Evolutionary conservation across 1,139 yeast genomes (phyloP), one percentile per base, ranked within the genome.

Genomic region (Debaryomyces udenii): DNA sequence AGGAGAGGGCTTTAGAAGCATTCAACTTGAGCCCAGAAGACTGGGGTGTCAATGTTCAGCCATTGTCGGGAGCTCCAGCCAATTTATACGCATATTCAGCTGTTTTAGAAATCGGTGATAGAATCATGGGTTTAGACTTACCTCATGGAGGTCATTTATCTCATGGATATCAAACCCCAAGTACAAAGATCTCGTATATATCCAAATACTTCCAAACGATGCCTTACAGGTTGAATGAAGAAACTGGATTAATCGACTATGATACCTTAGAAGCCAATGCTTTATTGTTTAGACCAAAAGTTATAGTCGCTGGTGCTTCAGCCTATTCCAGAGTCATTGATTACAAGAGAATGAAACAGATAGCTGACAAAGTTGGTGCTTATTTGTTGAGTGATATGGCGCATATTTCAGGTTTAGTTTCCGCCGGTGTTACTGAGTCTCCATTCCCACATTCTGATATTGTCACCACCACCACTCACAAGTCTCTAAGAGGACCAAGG

Each of bases 121-220:
- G 97, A 66, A 70, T 91, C 49, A 91, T 91, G 98, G 98, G 98
- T 47, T 80, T 91, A 57, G 97, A 91, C 63, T 78, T 91, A 60
- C 97, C 98, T 50, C 97, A 91, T 57, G 98, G 98, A 55, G 98
- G 98, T 44, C 98, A 91, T 66, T 79, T 91, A 62, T 87, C 96
- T 36, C 98, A 91, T 63, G 98, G 98, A 47, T 91, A 91, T 72
- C 96, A 90, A 71, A 86, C 96, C 39, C 83, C 86, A 50, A 75
- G 89, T 44, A 79, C 91, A 49, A 91, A 91, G 76, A 90, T 91
- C 55, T 87, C 96, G 14, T 89, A 80, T 57, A 84, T 91, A 49
- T 90, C 97, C 38, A 91, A 89, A 59, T 91, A 91, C 69, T 91
- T 91, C 73, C 95, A 89, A 74, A 90, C 97, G 47, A 89, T 91